Evolutionary conservation across 805 yeast genomes (phyloP).

Genomic region (Zygosaccharomyces gambellarensis): DNA sequence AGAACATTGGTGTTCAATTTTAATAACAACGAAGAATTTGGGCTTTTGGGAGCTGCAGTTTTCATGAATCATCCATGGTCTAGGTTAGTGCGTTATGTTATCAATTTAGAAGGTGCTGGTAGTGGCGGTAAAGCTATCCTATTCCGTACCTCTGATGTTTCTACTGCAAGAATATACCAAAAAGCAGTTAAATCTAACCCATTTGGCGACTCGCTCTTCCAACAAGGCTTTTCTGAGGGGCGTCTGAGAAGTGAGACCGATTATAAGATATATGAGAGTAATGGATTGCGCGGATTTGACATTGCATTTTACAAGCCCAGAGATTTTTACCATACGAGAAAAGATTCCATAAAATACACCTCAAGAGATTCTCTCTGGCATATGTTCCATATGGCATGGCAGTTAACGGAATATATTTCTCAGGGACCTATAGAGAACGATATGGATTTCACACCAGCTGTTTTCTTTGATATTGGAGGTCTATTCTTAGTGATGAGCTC

Average conservation of each 20-base stretch:
- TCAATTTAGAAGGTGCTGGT: constrained; percentile 90
- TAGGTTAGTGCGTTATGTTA: constrained; percentile 52
- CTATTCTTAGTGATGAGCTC: constrained; percentile 47
- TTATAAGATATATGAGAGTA: constrained; percentile 60
- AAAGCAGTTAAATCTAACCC: constrained; percentile 54
- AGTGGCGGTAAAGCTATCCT: constrained; percentile 81
- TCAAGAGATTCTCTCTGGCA: constrained; percentile 72
- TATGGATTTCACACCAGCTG: constrained; percentile 41
- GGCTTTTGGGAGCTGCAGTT: constrained; percentile 72
- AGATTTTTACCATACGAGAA: constrained; percentile 71
- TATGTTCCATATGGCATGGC: constrained; percentile 71
- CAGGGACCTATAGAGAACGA: constrained; percentile 35
- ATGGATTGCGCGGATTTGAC: constrained; percentile 80
- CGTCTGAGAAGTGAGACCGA: constrained; percentile 80
- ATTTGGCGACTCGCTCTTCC: constrained; percentile 74
- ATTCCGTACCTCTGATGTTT: constrained; percentile 78
- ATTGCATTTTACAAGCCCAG: constrained; percentile 86
- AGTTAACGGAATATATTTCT: constrained; percentile 47
- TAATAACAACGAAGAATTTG: constrained; percentile 87
- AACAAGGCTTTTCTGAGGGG: constrained; percentile 76
- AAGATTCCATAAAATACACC: constrained; percentile 63
- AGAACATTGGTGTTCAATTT: constrained; percentile 78
- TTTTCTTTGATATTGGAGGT: constrained; percentile 63
- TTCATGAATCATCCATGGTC: constrained; percentile 74
- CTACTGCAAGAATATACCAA: constrained; percentile 56